A percentile compares a stretch with the other conserved stretches of the same genome.
These are phyloP conservation scores for Fusarium cicatricum DNA, from an alignment of 2,329 filamentous ascomycete species.

Conservation along the genomic window DNA sequence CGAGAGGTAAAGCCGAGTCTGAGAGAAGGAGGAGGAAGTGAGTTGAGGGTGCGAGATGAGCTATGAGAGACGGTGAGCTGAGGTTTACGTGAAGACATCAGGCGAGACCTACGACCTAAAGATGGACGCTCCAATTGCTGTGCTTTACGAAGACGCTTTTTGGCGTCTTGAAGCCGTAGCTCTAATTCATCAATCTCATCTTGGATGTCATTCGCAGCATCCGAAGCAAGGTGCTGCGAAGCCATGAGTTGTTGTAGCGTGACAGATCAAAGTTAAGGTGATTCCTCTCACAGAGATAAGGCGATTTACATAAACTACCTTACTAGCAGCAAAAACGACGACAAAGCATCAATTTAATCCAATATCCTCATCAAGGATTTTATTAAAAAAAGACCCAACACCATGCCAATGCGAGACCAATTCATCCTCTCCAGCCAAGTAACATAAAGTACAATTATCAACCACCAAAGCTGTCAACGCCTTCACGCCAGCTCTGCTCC, in stretches of 20 bases:
- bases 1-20: constrained; percentile 82
- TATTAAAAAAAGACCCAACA: constrained; percentile 29
- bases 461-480: constrained; percentile 29
- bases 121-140: constrained; percentile 24
- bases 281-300: constrained; percentile 34
- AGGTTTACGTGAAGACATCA: neutral
- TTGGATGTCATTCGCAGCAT: constrained; percentile 46
- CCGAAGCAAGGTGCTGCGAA: constrained; percentile 24
- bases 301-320: neutral
- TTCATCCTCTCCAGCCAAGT: constrained; percentile 2
- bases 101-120: constrained; percentile 26
- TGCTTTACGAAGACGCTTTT: constrained; percentile 52
- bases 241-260: constrained; percentile 38
- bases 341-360: constrained; percentile 35
- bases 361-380: constrained; percentile 25
- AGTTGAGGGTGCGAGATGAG: constrained; percentile 35
- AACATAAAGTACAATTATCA: constrained; percentile 14
- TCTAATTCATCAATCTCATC: constrained; percentile 69
- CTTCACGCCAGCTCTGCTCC: constrained; percentile 15
- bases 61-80: constrained; percentile 12
- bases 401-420: constrained; percentile 36
- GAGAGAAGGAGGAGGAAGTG: constrained; percentile 81
- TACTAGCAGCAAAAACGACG: constrained; percentile 21
- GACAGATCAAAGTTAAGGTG: constrained; percentile 10
- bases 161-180: constrained; percentile 56